Evolutionary conservation across 208 protist species (phyloP).

Genomic region (Crithidia mellificae): DNA sequence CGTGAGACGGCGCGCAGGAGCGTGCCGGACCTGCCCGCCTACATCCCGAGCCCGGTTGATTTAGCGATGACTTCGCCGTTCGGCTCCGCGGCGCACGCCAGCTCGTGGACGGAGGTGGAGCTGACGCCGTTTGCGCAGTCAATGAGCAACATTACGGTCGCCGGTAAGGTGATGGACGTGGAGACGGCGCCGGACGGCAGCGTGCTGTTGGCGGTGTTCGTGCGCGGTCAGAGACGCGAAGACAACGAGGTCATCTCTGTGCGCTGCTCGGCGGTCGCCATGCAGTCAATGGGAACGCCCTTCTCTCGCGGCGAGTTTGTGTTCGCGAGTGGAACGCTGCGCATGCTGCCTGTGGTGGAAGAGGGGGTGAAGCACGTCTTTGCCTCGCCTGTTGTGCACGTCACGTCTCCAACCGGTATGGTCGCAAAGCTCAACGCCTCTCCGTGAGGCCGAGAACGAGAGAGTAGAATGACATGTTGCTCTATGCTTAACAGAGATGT

Average conservation of each 20-base stretch:
- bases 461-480: too few species aligned
- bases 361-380: constrained; percentile 54
- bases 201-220: constrained; percentile 56
- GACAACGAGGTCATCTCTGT: constrained; percentile 63
- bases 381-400: constrained; percentile 62
- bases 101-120: constrained; percentile 71
- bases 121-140: constrained; percentile 68
- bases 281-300: constrained; percentile 9
- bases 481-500: too few species aligned
- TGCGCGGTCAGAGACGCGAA: constrained; percentile 31
- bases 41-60: constrained; percentile 89
- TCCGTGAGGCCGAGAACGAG: too few species aligned
- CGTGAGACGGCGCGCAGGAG: constrained; percentile 7
- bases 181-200: constrained; percentile 29
- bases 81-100: constrained; percentile 28
- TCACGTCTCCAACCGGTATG: constrained; percentile 32
- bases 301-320: constrained; percentile 49
- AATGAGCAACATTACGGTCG: constrained; percentile 75
- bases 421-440: constrained; percentile 19
- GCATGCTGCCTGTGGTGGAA: constrained; percentile 58
- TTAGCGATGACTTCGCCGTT: constrained; percentile 83
- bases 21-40: constrained; percentile 61
- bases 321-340: constrained; percentile 68
- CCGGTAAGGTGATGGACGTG: constrained; percentile 49
- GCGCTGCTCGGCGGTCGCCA: constrained; percentile 39